Evolutionary conservation across 2,329 filamentous ascomycete genomes (phyloP).

Genomic region (Alternaria angustiovoidea): DNA sequence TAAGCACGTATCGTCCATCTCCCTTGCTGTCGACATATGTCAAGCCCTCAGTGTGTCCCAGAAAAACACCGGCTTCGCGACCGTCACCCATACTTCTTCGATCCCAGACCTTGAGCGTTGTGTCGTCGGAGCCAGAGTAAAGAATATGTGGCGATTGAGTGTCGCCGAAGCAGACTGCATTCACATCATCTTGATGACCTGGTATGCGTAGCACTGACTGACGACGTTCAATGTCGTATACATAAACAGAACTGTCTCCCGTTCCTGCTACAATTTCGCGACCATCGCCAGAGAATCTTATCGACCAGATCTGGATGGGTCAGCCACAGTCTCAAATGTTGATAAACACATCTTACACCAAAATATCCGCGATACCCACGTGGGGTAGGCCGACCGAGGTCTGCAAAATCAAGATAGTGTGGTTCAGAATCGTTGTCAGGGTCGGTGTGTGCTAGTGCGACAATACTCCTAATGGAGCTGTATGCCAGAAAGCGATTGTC

Average conservation of each 20-base stretch:
- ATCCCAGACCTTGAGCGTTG: constrained; percentile 96
- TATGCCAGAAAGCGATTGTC: constrained; percentile 94
- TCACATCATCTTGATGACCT: constrained; percentile 89
- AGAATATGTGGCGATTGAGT: constrained; percentile 88
- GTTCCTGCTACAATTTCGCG: constrained; percentile 91
- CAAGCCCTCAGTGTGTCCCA: constrained; percentile 71
- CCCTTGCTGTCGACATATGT: constrained; percentile 82
- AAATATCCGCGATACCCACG: constrained; percentile 50
- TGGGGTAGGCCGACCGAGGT: constrained; percentile 52
- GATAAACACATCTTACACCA: constrained; percentile 26
- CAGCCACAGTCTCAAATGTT: not conserved
- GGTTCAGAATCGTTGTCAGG: constrained; percentile 82
- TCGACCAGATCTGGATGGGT: constrained; percentile 75
- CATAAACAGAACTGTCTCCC: constrained; percentile 77
- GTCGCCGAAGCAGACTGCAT: constrained; percentile 96
- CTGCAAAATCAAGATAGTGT: constrained; percentile 76
- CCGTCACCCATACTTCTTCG: constrained; percentile 72
- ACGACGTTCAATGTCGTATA: constrained; percentile 89
- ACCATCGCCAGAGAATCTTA: constrained; percentile 92
- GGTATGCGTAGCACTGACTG: constrained; percentile 75
- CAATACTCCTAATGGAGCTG: constrained; percentile 83
- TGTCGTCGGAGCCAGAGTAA: constrained; percentile 95
- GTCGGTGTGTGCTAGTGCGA: constrained; percentile 87
- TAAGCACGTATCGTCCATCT: constrained; percentile 87
- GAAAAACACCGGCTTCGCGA: constrained; percentile 69